phyloP scores from a whole-genome alignment of 805 yeast genomes.

The Schwanniomyces vanrijiae region DNA sequence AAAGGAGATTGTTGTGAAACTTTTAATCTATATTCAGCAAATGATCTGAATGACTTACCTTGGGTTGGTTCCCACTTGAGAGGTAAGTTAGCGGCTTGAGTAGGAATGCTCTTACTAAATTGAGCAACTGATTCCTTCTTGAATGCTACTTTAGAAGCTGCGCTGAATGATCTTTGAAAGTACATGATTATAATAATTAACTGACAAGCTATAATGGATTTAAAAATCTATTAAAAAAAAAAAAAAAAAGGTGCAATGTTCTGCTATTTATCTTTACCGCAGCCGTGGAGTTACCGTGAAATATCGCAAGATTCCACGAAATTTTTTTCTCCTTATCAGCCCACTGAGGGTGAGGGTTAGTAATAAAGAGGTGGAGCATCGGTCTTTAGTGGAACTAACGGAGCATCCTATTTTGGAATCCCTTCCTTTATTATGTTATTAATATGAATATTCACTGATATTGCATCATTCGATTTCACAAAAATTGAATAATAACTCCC shows the following conservation, averaged over 20 bases:
- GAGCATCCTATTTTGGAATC: background rate
- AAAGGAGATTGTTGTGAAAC: constrained; percentile 43
- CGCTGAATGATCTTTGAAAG: constrained; percentile 21
- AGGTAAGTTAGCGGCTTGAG: background rate
- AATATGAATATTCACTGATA: background rate
- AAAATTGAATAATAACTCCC: background rate
- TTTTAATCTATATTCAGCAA: constrained; percentile 45
- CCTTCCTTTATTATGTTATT: background rate
- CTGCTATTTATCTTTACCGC: background rate
- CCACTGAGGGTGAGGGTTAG: no score
- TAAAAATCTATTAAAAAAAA: background rate
- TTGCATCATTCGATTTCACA: background rate
- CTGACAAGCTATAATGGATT: no score
- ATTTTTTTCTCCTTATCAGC: background rate
- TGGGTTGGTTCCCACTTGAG: constrained; percentile 37
- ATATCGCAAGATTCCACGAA: background rate
- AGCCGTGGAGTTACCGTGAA: background rate
- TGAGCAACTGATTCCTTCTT: constrained; percentile 25
- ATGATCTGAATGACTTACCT: constrained; percentile 41
- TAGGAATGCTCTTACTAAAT: background rate
- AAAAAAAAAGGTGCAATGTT: background rate
- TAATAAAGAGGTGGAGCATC: background rate
- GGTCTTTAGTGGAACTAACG: background rate
- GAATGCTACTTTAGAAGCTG: constrained; percentile 19
- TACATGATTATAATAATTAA: constrained; percentile 1